Evolutionary conservation across 352 stramenopile genomes (phyloP).

Genomic region (Aphanomyces euteiches): DNA sequence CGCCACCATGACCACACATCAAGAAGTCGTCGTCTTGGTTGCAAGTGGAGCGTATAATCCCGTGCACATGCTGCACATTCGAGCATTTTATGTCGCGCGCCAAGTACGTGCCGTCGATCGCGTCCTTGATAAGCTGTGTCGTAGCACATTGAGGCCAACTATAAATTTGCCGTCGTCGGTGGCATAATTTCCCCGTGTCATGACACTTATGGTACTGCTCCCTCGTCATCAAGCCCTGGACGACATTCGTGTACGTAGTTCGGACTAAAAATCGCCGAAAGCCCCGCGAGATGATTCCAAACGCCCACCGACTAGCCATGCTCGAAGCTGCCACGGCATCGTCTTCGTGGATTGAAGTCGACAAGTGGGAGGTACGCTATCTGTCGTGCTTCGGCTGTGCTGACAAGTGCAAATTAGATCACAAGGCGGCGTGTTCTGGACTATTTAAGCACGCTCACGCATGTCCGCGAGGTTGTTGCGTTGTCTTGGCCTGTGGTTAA

Average conservation of each 20-base stretch:
- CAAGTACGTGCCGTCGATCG: constrained; percentile 31
- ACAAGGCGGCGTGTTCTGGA: constrained; percentile 65
- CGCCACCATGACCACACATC: constrained; percentile 37
- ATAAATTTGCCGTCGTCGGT: constrained; percentile 70
- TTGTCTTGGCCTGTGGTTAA: neutral
- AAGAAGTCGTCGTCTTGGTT: constrained; percentile 68
- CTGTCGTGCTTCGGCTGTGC: neutral
- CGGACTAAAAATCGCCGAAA: constrained; percentile 66
- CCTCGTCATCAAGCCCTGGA: neutral
- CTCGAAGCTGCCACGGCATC: constrained; percentile 61
- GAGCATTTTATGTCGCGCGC: constrained; percentile 67
- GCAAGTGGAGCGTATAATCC: constrained; percentile 73
- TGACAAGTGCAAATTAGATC: constrained; percentile 33
- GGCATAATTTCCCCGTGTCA: constrained; percentile 75
- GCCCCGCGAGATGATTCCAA: constrained; percentile 72
- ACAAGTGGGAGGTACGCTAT: constrained; percentile 60
- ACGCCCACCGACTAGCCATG: constrained; percentile 55
- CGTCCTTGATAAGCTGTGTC: neutral
- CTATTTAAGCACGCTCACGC: constrained; percentile 69
- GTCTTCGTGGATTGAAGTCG: constrained; percentile 78
- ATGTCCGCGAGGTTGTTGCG: constrained; percentile 45
- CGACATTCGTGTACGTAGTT: constrained; percentile 30
- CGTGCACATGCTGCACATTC: constrained; percentile 73
- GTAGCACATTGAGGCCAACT: constrained; percentile 66
- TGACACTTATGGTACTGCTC: constrained; percentile 44